Percentiles rank a stretch among this genome's conserved stretches.
Conservation (phyloP, 352 stramenopile species). For the Globisporangium mamillatum region DNA sequence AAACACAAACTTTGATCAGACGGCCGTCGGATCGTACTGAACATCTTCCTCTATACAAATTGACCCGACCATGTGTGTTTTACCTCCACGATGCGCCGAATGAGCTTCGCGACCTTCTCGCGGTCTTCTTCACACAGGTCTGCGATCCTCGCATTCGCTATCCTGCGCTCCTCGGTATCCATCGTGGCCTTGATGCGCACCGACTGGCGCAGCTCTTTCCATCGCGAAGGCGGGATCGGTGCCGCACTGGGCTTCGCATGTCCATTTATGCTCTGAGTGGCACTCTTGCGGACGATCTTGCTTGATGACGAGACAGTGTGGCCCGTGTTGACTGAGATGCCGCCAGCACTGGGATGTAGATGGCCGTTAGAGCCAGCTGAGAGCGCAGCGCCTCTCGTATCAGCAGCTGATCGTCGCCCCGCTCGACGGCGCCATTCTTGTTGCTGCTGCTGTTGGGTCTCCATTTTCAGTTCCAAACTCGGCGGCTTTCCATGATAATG, state of each 20-base stretch:
- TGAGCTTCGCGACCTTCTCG: constrained; percentile 78
- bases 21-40: background rate
- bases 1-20: background rate
- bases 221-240: constrained; percentile 37
- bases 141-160: constrained; percentile 42
- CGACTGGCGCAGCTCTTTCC: constrained; percentile 67
- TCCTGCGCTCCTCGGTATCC: constrained; percentile 24
- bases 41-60: background rate
- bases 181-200: constrained; percentile 55
- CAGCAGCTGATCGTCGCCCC: constrained; percentile 4
- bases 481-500: constrained; percentile 1
- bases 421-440: constrained; percentile 20
- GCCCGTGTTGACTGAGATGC: background rate
- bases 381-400: background rate
- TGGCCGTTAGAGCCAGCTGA: background rate
- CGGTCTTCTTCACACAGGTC: constrained; percentile 74
- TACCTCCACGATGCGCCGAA: constrained; percentile 72
- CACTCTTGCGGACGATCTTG: constrained; percentile 20
- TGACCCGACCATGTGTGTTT: background rate
- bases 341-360: background rate
- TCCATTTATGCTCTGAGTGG: background rate
- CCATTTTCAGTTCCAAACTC: constrained; percentile 11
- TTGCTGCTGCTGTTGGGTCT: constrained; percentile 9
- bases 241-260: constrained; percentile 3
- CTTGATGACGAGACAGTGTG: constrained; percentile 17